Percentiles rank a stretch among this genome's conserved stretches.
These are phyloP conservation scores for Rutstroemia sp. DNA, from an alignment of 2,329 filamentous ascomycete genomes.

Conservation along the genomic window DNA sequence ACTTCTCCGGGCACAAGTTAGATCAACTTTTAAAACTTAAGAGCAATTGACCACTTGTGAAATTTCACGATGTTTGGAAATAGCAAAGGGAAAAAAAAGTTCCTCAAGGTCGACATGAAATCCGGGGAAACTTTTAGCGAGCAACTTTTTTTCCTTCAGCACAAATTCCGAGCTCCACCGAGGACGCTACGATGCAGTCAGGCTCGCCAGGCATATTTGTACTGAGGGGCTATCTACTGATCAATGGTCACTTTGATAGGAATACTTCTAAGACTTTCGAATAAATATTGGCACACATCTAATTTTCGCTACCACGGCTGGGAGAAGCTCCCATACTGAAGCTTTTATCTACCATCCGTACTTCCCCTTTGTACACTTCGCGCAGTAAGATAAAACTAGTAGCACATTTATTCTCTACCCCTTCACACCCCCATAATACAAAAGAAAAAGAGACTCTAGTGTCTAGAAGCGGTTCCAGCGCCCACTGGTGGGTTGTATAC, in stretches of 20 bases:
- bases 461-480: conserved; percentile 9
- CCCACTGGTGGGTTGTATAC: conserved; percentile 66
- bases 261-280: neutral
- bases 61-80: neutral
- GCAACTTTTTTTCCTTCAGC: neutral
- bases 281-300: conserved; percentile 28
- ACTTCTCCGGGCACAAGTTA: too few species aligned
- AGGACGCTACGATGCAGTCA: too few species aligned
- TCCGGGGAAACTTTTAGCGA: neutral
- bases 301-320: conserved; percentile 17
- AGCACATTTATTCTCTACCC: conserved; percentile 26
- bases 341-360: conserved; percentile 13
- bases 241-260: too few species aligned
- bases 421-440: conserved; percentile 14
- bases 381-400: conserved; percentile 28
- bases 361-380: conserved; percentile 25
- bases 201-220: neutral
- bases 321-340: conserved; percentile 20
- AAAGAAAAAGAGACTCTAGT: conserved; percentile 24
- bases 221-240: neutral
- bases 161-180: too few species aligned
- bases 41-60: neutral
- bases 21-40: too few species aligned
- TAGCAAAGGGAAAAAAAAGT: neutral
- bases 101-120: neutral